A percentile compares a stretch with the other conserved stretches of the same genome.
Conservation (phyloP, 2,329 filamentous ascomycete species). For the Ophiostoma australiae region DNA sequence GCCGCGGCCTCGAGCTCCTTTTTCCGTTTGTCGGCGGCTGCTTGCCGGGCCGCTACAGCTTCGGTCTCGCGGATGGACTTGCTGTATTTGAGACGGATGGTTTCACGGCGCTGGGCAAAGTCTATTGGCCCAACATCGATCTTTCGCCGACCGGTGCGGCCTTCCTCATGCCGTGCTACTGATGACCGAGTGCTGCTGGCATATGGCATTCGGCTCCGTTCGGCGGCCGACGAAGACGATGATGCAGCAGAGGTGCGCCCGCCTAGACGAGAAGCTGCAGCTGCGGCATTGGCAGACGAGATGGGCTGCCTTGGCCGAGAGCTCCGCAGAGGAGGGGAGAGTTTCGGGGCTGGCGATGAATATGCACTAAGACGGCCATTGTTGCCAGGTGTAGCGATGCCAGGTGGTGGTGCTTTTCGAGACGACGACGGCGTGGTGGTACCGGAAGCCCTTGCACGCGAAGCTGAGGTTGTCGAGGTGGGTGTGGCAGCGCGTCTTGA, state of each 20-base stretch:
- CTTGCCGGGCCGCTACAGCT: conserved; percentile 51
- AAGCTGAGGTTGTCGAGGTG: conserved; percentile 23
- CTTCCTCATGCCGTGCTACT: conserved; percentile 37
- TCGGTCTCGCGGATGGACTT: conserved; percentile 74
- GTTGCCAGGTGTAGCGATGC: conserved; percentile 44
- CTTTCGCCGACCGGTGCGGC: conserved; percentile 44
- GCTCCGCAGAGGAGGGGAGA: conserved; percentile 73
- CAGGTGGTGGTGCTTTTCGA: conserved; percentile 40
- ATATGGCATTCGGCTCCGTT: conserved; percentile 17
- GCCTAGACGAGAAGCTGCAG: conserved; percentile 15
- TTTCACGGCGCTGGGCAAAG: conserved; percentile 74
- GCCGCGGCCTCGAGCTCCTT: conserved; percentile 47
- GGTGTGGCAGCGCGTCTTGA: conserved; percentile 33
- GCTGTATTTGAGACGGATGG: conserved; percentile 79
- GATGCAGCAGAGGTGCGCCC: conserved; percentile 18
- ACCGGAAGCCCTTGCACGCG: conserved; percentile 39
- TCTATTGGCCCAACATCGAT: conserved; percentile 70
- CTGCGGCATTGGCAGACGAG: conserved; percentile 51
- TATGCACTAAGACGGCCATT: conserved; percentile 66
- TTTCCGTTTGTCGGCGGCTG: conserved; percentile 50
- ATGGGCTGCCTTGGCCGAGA: conserved; percentile 77
- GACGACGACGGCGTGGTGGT: conserved; percentile 22
- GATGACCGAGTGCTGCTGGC: conserved; percentile 28
- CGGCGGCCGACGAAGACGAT: conserved; percentile 20
- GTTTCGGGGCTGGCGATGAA: conserved; percentile 62